phyloP scores from a whole-genome alignment of 2,329 filamentous ascomycete species.

The Orbilia quercus region DNA sequence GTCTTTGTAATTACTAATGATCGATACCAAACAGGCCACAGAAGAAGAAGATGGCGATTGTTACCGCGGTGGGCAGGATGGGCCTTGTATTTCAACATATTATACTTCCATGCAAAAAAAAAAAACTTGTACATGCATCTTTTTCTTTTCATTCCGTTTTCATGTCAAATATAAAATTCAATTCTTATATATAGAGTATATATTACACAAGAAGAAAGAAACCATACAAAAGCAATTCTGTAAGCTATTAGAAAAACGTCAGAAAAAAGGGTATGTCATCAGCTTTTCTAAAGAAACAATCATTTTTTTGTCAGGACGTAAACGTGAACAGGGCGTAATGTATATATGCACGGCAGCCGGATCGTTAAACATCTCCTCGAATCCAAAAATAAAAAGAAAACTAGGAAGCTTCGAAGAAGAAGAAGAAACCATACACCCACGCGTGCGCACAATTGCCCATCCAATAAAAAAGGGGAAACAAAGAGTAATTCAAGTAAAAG shows the following conservation, averaged over 20 bases:
- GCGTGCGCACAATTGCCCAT: neutral
- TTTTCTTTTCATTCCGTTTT: no score
- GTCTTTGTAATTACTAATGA: conserved; percentile 21
- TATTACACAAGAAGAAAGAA: conserved; percentile 5
- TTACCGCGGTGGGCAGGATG: neutral
- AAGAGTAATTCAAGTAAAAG: conserved; percentile 3
- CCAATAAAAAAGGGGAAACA: neutral
- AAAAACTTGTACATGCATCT: conserved; percentile 7
- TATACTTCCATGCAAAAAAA: neutral
- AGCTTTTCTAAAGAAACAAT: neutral
- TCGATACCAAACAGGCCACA: neutral
- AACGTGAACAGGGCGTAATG: neutral
- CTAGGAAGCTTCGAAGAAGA: no score
- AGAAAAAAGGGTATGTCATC: neutral
- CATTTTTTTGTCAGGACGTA: conserved; percentile 2
- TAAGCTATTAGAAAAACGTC: no score
- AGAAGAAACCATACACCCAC: conserved; percentile 7
- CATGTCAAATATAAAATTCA: conserved; percentile 1
- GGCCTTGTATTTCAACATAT: conserved; percentile 28
- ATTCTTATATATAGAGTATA: conserved; percentile 1
- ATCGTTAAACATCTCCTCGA: conserved; percentile 1
- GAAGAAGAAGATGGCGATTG: no score
- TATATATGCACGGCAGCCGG: conserved; percentile 11
- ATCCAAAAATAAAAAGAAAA: neutral
- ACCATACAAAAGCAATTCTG: neutral